Percentiles rank a stretch among this genome's conserved stretches.
Conservation (phyloP, 495 filamentous ascomycete species). For the Apodospora peruviana region DNA sequence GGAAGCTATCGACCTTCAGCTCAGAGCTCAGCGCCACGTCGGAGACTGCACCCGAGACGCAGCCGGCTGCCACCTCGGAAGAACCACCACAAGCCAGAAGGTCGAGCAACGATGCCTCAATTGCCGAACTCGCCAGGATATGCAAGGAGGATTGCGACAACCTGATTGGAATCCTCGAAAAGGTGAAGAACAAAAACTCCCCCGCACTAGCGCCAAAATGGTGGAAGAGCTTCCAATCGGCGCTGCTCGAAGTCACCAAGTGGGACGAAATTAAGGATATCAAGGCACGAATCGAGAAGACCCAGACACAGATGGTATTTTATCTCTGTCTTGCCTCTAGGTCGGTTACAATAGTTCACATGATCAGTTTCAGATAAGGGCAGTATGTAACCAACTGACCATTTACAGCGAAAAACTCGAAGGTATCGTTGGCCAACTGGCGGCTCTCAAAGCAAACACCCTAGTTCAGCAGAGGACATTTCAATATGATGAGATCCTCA, state of each 20-base stretch:
- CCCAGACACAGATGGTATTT: not conserved
- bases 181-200: not conserved
- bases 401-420: not conserved
- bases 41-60: not conserved
- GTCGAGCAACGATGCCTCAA: not conserved
- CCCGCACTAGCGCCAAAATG: not conserved
- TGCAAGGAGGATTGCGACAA: not conserved
- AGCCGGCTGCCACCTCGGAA: not conserved
- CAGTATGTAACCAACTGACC: too few relatives aligned
- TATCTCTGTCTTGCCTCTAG: not conserved
- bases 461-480: not conserved
- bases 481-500: not conserved
- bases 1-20: not conserved
- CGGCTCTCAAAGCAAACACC: not conserved
- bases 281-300: not conserved
- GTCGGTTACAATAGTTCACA: too few relatives aligned
- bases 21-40: not conserved
- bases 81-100: not conserved
- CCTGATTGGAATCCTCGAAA: not conserved
- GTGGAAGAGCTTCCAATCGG: not conserved
- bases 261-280: not conserved
- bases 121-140: not conserved
- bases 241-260: not conserved
- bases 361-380: too few relatives aligned
- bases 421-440: not conserved